A percentile compares a stretch with the other conserved stretches of the same genome.
Evolutionary conservation across 2,329 filamentous ascomycete species (phyloP).

Genomic region (Ilyonectria robusta): DNA sequence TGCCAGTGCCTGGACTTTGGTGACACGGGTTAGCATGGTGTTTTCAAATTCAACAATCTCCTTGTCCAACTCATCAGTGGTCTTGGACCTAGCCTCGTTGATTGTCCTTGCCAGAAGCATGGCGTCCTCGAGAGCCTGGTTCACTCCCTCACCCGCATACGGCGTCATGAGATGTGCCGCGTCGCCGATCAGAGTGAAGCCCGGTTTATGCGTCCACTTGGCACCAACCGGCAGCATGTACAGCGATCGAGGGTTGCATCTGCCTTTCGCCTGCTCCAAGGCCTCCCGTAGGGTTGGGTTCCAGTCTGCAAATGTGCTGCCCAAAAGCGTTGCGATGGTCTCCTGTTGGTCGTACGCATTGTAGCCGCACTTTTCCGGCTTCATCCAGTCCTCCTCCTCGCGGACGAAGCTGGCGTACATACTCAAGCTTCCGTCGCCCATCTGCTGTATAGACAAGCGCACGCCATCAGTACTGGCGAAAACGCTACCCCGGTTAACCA

Average conservation of each 20-base stretch:
- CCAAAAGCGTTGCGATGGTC: conserved; percentile 56
- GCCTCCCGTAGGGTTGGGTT: conserved; percentile 57
- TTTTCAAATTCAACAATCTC: conserved; percentile 54
- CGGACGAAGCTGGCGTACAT: conserved; percentile 57
- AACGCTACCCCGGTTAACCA: conserved; percentile 63
- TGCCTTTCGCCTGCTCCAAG: conserved; percentile 57
- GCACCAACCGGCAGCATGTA: conserved; percentile 67
- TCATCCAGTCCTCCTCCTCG: conserved; percentile 55
- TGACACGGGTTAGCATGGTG: conserved; percentile 56
- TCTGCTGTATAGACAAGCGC: conserved; percentile 56
- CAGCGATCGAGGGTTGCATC: conserved; percentile 59
- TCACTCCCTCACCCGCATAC: conserved; percentile 72
- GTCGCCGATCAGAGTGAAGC: conserved; percentile 71
- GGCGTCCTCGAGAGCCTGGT: conserved; percentile 69
- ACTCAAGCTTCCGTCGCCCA: conserved; percentile 64
- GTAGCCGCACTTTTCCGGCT: conserved; percentile 58
- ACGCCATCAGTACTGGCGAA: conserved; percentile 61
- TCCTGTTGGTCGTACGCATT: conserved; percentile 57
- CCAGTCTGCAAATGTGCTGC: conserved; percentile 57
- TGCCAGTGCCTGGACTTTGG: conserved; percentile 56
- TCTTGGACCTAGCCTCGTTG: conserved; percentile 43
- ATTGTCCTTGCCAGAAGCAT: conserved; percentile 63
- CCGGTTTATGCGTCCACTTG: conserved; percentile 62
- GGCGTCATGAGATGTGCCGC: conserved; percentile 73
- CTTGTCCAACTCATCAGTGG: conserved; percentile 50